Base-by-base conservation (phyloP, 2,329 filamentous ascomycete genomes). In the Aotearoamyces nothofagi region DNA sequence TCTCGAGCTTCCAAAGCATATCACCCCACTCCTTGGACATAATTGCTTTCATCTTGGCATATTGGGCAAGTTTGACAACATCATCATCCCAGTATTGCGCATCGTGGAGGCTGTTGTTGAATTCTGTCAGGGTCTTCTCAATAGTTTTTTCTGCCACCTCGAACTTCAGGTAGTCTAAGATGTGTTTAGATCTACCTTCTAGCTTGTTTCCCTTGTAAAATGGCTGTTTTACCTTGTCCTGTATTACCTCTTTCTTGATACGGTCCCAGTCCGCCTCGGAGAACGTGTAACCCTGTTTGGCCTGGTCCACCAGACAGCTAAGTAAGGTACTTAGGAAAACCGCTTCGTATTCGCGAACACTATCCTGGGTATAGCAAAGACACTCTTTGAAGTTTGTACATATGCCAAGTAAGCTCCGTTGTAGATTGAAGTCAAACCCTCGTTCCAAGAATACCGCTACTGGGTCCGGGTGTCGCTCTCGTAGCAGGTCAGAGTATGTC, bases 381-480 rank as follows among this genome's bases (percentile, higher is more conserved):
- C 53, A 58, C 28, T 80, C 72, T 35, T 78, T 76, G 45, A 63
- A 69, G 4, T 57, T 61, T 0, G 78, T 86, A 31, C 67, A 73
- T 0, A 55, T 53, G 0, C 80, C 79, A 3, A 87, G 57, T 14
- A 73, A 51, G 5, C 58, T 63, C 2, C 59, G 57, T 23, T 61
- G 48, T 45, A 69, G 58, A 16, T 67, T 68, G 44, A 79, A 80
- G 0, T 46, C 41, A 25, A 83, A 66, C 3, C 64, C 61, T 12
- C 55, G 47, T 20, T 49, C 41, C 1, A 81, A 43, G 37, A 77
- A 70, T 2, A 55, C 47, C 2, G 40, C 41, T 3, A 36, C 35
- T 1, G 32, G 31, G 14, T 39, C 27, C 0, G 31, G 11, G 9
- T 30, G 25, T 1, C 32, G 33, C 2, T 33, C 27, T 2, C 40